A percentile compares a stretch with the other conserved stretches of the same genome.
These are phyloP conservation scores for Pythium brachiatum DNA, from an alignment of 352 stramenopile species.

Conservation along the genomic window DNA sequence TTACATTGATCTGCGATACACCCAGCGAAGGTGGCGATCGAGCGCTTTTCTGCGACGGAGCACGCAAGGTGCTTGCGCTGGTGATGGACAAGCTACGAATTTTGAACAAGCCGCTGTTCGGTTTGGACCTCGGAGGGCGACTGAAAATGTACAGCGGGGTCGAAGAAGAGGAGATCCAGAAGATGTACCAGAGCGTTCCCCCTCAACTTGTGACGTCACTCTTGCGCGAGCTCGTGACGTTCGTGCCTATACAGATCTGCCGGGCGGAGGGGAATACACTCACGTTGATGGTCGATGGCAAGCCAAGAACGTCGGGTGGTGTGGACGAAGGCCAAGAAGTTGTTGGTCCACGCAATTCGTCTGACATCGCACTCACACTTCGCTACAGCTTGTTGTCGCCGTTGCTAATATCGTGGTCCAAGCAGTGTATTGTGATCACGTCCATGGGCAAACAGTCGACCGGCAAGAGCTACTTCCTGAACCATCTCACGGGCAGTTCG, in stretches of 20 bases:
- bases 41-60: slow-evolving; percentile 2
- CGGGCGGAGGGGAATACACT: slow-evolving; percentile 59
- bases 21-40: not conserved
- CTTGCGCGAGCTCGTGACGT: slow-evolving; percentile 50
- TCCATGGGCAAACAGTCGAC: slow-evolving; percentile 77
- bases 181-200: not conserved
- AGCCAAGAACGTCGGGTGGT: slow-evolving; percentile 17
- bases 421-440: slow-evolving; percentile 46
- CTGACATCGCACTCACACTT: slow-evolving; percentile 11
- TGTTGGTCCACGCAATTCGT: not conserved
- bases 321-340: not conserved
- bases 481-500: slow-evolving; percentile 69
- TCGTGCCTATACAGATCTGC: slow-evolving; percentile 74
- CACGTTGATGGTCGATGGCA: slow-evolving; percentile 46
- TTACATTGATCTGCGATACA: slow-evolving; percentile 4
- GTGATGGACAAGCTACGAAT: slow-evolving; percentile 52
- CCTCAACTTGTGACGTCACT: slow-evolving; percentile 21
- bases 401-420: slow-evolving; percentile 37
- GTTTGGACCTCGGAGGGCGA: slow-evolving; percentile 15
- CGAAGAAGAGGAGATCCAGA: not conserved
- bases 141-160: not conserved
- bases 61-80: slow-evolving; percentile 20
- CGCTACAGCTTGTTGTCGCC: slow-evolving; percentile 29
- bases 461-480: slow-evolving; percentile 78
- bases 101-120: slow-evolving; percentile 55